Percentiles rank a stretch among this genome's conserved stretches.
These are phyloP conservation scores for Pleurotus tuber-regium DNA, from an alignment of 768 basidiomycete species.

Conservation along the genomic window DNA sequence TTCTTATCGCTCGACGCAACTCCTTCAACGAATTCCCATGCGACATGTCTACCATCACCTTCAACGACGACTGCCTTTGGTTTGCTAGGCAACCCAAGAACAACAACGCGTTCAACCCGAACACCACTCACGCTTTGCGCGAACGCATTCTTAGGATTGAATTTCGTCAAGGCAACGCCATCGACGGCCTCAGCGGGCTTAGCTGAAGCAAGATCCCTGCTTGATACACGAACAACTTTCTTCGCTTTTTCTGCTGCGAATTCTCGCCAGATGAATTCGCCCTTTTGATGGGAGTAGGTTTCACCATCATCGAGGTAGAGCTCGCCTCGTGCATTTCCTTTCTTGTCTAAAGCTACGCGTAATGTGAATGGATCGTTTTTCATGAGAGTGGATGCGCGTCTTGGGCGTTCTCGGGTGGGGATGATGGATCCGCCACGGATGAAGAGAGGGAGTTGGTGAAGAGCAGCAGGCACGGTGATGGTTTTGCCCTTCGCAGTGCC, in stretches of 20 bases:
- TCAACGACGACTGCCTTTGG: slow-evolving; percentile 61
- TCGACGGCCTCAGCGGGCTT: slow-evolving; percentile 48
- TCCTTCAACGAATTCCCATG: slow-evolving; percentile 69
- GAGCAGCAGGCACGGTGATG: slow-evolving; percentile 75
- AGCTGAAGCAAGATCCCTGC: slow-evolving; percentile 49
- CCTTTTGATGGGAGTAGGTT: slow-evolving; percentile 69
- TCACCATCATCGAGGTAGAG: slow-evolving; percentile 96
- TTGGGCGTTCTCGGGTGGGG: slow-evolving; percentile 81
- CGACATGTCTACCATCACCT: slow-evolving; percentile 47
- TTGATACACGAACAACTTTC: slow-evolving; percentile 47
- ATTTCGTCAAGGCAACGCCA: slow-evolving; percentile 45
- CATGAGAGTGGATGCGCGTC: slow-evolving; percentile 86
- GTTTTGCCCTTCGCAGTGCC: slow-evolving; percentile 62
- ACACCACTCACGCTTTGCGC: slow-evolving; percentile 66
- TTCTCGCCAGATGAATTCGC: slow-evolving; percentile 81
- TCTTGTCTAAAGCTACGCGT: slow-evolving; percentile 71
- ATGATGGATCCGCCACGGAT: slow-evolving; percentile 91
- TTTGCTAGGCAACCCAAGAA: slow-evolving; percentile 65
- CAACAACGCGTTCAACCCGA: slow-evolving; percentile 77
- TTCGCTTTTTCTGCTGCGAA: slow-evolving; percentile 57
- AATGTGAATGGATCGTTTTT: slow-evolving; percentile 92
- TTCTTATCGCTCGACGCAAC: slow-evolving; percentile 51
- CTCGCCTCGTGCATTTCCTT: slow-evolving; percentile 67
- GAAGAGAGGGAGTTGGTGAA: slow-evolving; percentile 81
- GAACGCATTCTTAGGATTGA: slow-evolving; percentile 62